phyloP scores from a whole-genome alignment of 1,139 yeast genomes.

The Saccharomyces hybrid region DNA sequence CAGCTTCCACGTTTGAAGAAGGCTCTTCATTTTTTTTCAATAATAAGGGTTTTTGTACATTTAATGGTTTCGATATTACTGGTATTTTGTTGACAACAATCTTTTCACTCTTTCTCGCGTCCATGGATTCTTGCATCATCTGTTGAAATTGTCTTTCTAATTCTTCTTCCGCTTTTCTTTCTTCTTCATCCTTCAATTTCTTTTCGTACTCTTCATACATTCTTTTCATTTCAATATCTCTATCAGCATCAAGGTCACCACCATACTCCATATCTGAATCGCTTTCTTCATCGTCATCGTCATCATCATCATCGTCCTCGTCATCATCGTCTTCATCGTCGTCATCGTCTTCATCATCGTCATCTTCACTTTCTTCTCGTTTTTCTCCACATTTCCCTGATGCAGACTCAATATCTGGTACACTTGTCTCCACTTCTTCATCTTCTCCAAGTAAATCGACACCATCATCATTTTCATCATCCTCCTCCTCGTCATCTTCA shows the following conservation, averaged over 20 bases:
- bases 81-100: slow-evolving; percentile 22
- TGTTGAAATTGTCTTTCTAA: slow-evolving; percentile 48
- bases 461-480: slow-evolving; percentile 17
- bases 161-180: slow-evolving; percentile 42
- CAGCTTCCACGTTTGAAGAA: neutral
- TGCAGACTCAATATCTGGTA: slow-evolving; percentile 9
- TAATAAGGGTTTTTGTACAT: slow-evolving; percentile 2
- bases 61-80: slow-evolving; percentile 6
- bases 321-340: slow-evolving; percentile 10
- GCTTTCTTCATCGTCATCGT: slow-evolving; percentile 17
- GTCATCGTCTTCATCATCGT: slow-evolving; percentile 15
- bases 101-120: slow-evolving; percentile 32
- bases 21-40: slow-evolving; percentile 1
- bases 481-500: slow-evolving; percentile 18
- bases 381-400: slow-evolving; percentile 15
- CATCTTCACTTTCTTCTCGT: slow-evolving; percentile 11
- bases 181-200: slow-evolving; percentile 36
- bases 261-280: slow-evolving; percentile 23
- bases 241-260: slow-evolving; percentile 25
- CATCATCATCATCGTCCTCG: slow-evolving; percentile 10
- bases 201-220: slow-evolving; percentile 34
- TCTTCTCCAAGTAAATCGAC: slow-evolving; percentile 21
- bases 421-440: slow-evolving; percentile 13
- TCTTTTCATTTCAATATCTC: slow-evolving; percentile 25
- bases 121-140: slow-evolving; percentile 45